Percentiles rank a stretch among this genome's conserved stretches.
phyloP scores from a whole-genome alignment of 2,329 filamentous ascomycete genomes.

The Colletotrichum karsti region DNA sequence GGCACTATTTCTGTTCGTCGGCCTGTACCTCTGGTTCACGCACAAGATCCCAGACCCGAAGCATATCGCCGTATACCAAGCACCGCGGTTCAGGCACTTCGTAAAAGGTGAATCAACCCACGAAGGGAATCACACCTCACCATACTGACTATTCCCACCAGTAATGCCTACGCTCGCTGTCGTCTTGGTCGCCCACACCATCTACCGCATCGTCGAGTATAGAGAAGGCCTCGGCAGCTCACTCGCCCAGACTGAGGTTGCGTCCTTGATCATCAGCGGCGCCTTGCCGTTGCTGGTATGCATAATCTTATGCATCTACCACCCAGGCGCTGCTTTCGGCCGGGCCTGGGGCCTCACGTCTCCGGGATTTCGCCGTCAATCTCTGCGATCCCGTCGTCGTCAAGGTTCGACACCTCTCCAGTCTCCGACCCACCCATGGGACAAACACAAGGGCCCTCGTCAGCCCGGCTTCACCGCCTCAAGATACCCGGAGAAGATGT shows the following conservation, averaged over 20 bases:
- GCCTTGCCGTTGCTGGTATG: conserved; percentile 47
- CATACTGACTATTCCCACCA: conserved; percentile 29
- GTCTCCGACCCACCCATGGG: conserved; percentile 20
- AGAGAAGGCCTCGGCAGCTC: conserved; percentile 42
- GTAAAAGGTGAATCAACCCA: conserved; percentile 48
- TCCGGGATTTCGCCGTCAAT: conserved; percentile 31
- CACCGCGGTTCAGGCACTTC: conserved; percentile 51
- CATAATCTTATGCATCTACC: conserved; percentile 44
- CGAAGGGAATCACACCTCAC: too few species aligned
- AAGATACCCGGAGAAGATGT: conserved; percentile 23
- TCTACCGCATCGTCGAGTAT: conserved; percentile 50
- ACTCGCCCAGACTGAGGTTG: conserved; percentile 47
- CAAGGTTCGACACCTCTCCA: conserved; percentile 21
- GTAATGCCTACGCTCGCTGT: conserved; percentile 45
- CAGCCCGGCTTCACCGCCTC: conserved; percentile 23
- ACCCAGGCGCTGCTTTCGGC: conserved; percentile 50
- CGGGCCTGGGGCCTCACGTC: conserved; percentile 50
- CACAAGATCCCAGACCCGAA: conserved; percentile 48
- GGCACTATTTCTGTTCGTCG: conserved; percentile 48
- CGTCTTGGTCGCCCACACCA: conserved; percentile 50
- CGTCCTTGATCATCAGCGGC: conserved; percentile 50
- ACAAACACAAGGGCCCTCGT: conserved; percentile 23
- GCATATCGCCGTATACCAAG: conserved; percentile 50
- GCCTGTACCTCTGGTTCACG: conserved; percentile 49
- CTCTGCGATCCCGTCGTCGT: conserved; percentile 8